Evolutionary conservation across 495 filamentous ascomycete species (phyloP), one percentile per base, ranked within the genome.

Genomic region (Cairneyella variabilis): DNA sequence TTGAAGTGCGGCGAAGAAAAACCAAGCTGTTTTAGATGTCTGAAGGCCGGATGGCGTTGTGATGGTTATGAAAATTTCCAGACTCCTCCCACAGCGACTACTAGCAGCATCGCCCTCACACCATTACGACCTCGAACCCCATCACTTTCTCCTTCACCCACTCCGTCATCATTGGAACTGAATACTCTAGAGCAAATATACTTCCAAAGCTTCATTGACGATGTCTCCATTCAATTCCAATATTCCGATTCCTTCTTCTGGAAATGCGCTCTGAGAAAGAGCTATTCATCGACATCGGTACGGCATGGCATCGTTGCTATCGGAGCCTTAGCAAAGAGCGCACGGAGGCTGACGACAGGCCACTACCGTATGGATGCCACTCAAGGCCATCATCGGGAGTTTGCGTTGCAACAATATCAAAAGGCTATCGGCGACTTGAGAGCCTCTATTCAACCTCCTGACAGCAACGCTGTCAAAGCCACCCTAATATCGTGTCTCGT

Each of bases 1-100:
- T 70, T 83, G 48, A 82, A 83, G 63, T 83, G 80, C 44, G 79
- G 80, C 44, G 80, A 83, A 61, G 64, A 62, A 12, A 71, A 71
- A 37, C 80, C 79, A 22, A 69, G 60, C 20, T 83, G 80, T 55
- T 66, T 62, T 17, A 69, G 71, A 40, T 83, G 80, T 52, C 53
- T 70, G 20, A 77, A 68, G 40, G 72, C 76, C 9, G 72, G 78
- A 14, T 70, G 76, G 28, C 55, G 62, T 17, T 84, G 80, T 59
- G 78, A 75, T 57, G 78, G 78, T 27, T 80, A 80, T 51, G 71
- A 49, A 28, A 39, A 44, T 28, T 8, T 44, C 21, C 27, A 20
- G 22, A 47, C 17, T 36, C 34, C 3, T 58, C 67, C 9, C 25
- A 26, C 11, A 12, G 36, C 14, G 6, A n/a, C 22, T 26, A 18